phyloP scores from a whole-genome alignment of 768 basidiomycete genomes.

The Botryobasidium botryosum region DNA sequence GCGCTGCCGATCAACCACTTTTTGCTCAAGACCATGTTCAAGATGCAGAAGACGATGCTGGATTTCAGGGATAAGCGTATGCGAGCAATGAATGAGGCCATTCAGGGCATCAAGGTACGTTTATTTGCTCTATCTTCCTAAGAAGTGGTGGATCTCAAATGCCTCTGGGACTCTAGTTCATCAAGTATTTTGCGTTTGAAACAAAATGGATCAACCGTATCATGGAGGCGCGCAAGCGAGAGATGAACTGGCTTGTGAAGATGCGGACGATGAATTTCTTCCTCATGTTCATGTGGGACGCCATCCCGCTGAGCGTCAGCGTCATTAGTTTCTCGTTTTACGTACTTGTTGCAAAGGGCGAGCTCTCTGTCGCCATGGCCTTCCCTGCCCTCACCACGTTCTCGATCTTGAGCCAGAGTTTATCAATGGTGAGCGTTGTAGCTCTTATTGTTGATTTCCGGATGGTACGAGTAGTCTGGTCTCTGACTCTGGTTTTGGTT shows the following conservation, averaged over 20 bases:
- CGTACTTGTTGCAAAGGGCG: slow-evolving; percentile 44
- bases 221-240: slow-evolving; percentile 43
- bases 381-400: slow-evolving; percentile 25
- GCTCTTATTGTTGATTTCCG: no score
- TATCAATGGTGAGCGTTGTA: slow-evolving; percentile 26
- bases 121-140: neutral
- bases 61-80: slow-evolving; percentile 8
- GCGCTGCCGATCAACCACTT: slow-evolving; percentile 7
- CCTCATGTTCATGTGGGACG: slow-evolving; percentile 56
- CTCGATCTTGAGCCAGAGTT: neutral
- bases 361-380: slow-evolving; percentile 63
- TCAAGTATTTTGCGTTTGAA: slow-evolving; percentile 77
- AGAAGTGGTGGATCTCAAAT: neutral
- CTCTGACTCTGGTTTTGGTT: neutral
- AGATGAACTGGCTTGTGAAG: slow-evolving; percentile 56
- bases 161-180: slow-evolving; percentile 27
- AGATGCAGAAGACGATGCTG: neutral
- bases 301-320: slow-evolving; percentile 64
- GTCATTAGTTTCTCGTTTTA: slow-evolving; percentile 64
- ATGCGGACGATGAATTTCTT: slow-evolving; percentile 21
- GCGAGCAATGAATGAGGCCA: slow-evolving; percentile 10
- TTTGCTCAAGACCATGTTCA: slow-evolving; percentile 2
- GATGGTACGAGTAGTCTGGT: no score
- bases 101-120: slow-evolving; percentile 13
- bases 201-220: slow-evolving; percentile 54